A percentile compares a stretch with the other conserved stretches of the same genome.
Conservation (phyloP, 805 yeast species). For the Cyberlindnera bimundalis region DNA sequence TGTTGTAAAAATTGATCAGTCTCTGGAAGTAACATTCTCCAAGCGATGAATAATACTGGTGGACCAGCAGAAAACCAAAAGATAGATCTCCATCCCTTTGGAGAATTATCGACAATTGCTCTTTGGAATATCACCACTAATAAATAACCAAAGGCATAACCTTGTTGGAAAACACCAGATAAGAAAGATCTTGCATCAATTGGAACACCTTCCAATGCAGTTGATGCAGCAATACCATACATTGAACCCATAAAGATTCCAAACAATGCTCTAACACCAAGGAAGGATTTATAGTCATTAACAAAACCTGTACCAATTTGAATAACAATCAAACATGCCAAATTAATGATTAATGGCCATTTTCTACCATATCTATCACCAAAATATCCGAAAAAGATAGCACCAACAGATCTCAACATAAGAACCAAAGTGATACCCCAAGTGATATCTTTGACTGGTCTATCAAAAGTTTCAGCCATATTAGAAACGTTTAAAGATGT, state of each 20-base stretch:
- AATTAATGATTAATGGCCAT: slow-evolving; percentile 50
- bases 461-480: slow-evolving; percentile 1
- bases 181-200: slow-evolving; percentile 51
- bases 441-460: slow-evolving; percentile 37
- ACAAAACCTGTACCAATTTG: slow-evolving; percentile 67
- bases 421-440: slow-evolving; percentile 61
- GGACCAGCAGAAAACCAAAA: slow-evolving; percentile 70
- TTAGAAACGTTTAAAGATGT: background rate
- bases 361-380: slow-evolving; percentile 63
- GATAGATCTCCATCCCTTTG: slow-evolving; percentile 51
- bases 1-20: slow-evolving; percentile 49
- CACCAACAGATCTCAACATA: slow-evolving; percentile 68
- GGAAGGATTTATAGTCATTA: slow-evolving; percentile 50
- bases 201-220: slow-evolving; percentile 47
- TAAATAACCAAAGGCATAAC: slow-evolving; percentile 69
- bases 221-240: slow-evolving; percentile 42
- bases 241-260: slow-evolving; percentile 55
- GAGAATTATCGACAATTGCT: slow-evolving; percentile 47
- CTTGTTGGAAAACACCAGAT: slow-evolving; percentile 74
- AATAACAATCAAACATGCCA: slow-evolving; percentile 44
- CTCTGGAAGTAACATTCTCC: slow-evolving; percentile 45
- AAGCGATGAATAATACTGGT: slow-evolving; percentile 38
- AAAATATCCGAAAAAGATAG: slow-evolving; percentile 53
- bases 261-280: slow-evolving; percentile 60
- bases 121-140: slow-evolving; percentile 63